Base-by-base conservation (phyloP, 2,329 filamentous ascomycete species). In the Apiospora malaysiana region DNA sequence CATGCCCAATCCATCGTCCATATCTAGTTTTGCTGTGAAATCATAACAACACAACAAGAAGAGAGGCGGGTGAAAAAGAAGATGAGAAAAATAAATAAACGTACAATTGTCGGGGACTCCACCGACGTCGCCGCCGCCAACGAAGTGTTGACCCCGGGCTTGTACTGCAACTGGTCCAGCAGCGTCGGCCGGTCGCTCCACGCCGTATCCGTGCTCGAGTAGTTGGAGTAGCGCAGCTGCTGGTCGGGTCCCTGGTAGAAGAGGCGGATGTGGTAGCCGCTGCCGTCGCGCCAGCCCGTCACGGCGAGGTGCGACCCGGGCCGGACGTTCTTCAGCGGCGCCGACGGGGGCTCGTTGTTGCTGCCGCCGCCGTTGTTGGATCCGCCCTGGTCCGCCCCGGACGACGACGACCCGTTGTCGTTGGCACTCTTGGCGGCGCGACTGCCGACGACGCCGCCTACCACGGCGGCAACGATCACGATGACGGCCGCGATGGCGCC, bases 181-280 rank as follows among this genome's bases (percentile, higher is more conserved):
- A 69, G 9, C 18, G 45, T 66, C 1, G 70, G 70, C 32, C 4
- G 18, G 9, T 21, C 42, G 18, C 47, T 45, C 70, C 70, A 71
- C 63, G 25, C 25, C 51, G 23, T 7, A 9, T 67, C 70, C 12
- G 32, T 66, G 67, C 56, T 69, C 16, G 70, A 40, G 37, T 37
- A 69, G 27, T 32, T 66, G 8, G 67, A 69, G 21, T 43, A 66
- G 6, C 70, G 66, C 42, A 71, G 59, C 23, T 40, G 51, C 70
- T 71, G 70, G 45, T 71, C 70, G n/a, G 66, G 70, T 3, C 70
- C 70, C 46, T 71, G 70, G 37, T 71, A 71, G 56, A 71, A 71
- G 21, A 71, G 43, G n/a, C 67, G 67, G 12, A 66, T 45, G 43
- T 68, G 67, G 16, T 18, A 65, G 27, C 25, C 47, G 18, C 32